These are phyloP conservation scores for Vanilla planifolia DNA, from an alignment of 106 monocot genomes.

Conservation along the genomic window DNA sequence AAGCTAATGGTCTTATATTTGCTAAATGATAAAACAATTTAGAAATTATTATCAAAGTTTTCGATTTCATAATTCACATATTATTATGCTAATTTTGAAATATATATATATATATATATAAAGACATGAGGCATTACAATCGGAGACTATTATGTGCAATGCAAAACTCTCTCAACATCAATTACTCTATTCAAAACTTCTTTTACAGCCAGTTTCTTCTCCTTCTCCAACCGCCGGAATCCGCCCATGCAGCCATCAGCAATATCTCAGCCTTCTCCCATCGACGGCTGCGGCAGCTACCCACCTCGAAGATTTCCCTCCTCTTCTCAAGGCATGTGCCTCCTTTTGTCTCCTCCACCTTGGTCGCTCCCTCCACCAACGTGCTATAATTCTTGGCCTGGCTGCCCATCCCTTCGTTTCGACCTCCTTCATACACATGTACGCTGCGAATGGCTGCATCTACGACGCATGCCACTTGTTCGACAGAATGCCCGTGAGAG, in stretches of 20 bases:
- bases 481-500: conserved; percentile 32
- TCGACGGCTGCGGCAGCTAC: neutral
- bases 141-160: too few species aligned
- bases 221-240: neutral
- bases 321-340: conserved; percentile 30
- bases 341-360: conserved; percentile 12
- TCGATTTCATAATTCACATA: too few species aligned
- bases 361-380: conserved; percentile 39
- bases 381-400: conserved; percentile 31
- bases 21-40: too few species aligned
- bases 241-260: conserved; percentile 2
- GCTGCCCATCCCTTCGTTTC: conserved; percentile 31
- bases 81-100: too few species aligned
- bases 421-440: conserved; percentile 54
- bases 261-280: neutral
- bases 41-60: too few species aligned
- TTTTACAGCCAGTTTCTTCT: neutral
- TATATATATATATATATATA: too few species aligned
- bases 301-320: conserved; percentile 15
- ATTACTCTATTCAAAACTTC: neutral
- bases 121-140: too few species aligned
- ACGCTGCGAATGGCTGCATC: conserved; percentile 18
- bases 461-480: conserved; percentile 34
- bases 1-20: too few species aligned
- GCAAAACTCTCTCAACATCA: neutral